Evolutionary conservation across 805 yeast species (phyloP).

Genomic region (Pichia paraexigua): DNA sequence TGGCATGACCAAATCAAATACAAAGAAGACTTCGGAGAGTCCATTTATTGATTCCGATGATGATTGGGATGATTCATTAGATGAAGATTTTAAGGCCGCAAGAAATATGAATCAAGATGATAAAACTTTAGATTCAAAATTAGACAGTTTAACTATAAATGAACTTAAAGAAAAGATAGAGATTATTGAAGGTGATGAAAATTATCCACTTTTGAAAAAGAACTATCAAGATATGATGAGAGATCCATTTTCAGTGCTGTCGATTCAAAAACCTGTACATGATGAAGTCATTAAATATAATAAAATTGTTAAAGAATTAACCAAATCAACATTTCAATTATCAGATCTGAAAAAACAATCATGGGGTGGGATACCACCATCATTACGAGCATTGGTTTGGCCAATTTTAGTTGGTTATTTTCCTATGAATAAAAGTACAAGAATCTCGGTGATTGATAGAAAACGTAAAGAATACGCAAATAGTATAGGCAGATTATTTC

Average conservation of each 20-base stretch:
- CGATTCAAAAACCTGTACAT: conserved; percentile 22
- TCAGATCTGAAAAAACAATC: conserved; percentile 67
- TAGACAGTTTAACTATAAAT: not conserved
- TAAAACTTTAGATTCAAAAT: not conserved
- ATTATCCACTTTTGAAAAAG: conserved; percentile 20
- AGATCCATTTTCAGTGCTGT: conserved; percentile 35
- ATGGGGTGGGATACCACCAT: conserved; percentile 91
- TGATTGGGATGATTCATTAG: conserved; percentile 10
- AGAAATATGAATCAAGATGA: not conserved
- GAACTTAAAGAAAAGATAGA: not conserved
- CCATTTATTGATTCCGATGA: conserved; percentile 7
- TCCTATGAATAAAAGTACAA: conserved; percentile 76
- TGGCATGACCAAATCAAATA: not conserved
- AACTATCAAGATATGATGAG: conserved; percentile 32
- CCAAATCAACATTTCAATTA: conserved; percentile 50
- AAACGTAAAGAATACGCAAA: conserved; percentile 81
- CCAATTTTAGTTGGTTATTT: conserved; percentile 82
- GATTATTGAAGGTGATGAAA: conserved; percentile 33
- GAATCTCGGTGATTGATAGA: conserved; percentile 58
- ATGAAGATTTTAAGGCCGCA: not conserved
- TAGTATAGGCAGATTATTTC: conserved; percentile 61
- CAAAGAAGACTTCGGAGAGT: not conserved
- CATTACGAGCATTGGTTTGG: conserved; percentile 80
- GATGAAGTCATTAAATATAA: conserved; percentile 49
- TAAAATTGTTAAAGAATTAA: conserved; percentile 58